Conservation (phyloP, 306 rosid genomes). For the Notholithocarpus densiflorus region DNA sequence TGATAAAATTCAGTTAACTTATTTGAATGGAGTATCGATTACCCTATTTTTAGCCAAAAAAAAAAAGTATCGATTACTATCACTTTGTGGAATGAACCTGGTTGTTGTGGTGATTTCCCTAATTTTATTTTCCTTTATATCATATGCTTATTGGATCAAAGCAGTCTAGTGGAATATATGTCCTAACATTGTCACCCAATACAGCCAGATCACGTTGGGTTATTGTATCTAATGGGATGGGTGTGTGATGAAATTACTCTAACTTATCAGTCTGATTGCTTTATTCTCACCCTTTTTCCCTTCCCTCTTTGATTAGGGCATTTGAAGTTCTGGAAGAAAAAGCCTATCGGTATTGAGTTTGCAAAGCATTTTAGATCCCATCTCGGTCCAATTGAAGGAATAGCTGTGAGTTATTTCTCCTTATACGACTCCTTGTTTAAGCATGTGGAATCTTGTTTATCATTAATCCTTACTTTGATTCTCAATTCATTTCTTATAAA, state of each 20-base stretch:
- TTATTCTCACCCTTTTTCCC: conserved; percentile 1
- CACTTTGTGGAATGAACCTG: too few species aligned
- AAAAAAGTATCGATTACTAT: too few species aligned
- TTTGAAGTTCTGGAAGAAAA: conserved; percentile 98
- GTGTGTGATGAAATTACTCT: neutral
- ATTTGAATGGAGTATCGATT: too few species aligned
- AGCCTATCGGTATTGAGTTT: conserved; percentile 79
- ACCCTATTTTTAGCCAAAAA: too few species aligned
- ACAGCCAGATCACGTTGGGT: neutral
- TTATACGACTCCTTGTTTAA: conserved; percentile 6
- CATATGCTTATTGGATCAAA: neutral
- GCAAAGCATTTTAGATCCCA: conserved; percentile 97
- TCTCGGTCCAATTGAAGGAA: conserved; percentile 94
- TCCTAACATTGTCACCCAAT: neutral
- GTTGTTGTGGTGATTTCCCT: conserved; percentile 1
- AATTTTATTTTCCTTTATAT: neutral
- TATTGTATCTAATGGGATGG: neutral
- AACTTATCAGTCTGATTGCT: conserved; percentile 10
- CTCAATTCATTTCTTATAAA: neutral
- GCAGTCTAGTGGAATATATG: neutral
- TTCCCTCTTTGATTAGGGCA: conserved; percentile 49
- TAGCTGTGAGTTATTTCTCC: conserved; percentile 67
- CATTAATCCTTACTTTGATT: conserved; percentile 17
- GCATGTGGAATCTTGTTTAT: conserved; percentile 5
- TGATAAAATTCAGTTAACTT: too few species aligned